Percentiles rank a stretch among this genome's conserved stretches.
Conservation (phyloP, 805 yeast species). For the Candida xyloterini region DNA sequence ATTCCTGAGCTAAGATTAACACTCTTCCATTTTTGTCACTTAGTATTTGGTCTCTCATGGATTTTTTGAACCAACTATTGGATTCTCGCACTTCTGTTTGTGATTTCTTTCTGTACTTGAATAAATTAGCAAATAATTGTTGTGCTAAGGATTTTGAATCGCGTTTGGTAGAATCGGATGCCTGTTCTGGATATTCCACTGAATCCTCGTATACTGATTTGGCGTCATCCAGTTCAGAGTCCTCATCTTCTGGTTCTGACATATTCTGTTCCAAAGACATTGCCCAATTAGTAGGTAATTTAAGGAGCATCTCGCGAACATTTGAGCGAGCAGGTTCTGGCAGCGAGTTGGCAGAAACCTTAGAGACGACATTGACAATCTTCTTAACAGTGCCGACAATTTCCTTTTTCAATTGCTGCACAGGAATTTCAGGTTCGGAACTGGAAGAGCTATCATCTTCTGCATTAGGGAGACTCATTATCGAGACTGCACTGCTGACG, state of each 20-base stretch:
- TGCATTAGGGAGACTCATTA: conserved; percentile 12
- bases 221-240: conserved; percentile 25
- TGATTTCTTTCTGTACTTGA: conserved; percentile 22
- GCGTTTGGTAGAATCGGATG: conserved; percentile 2
- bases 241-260: conserved; percentile 13
- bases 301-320: conserved; percentile 74
- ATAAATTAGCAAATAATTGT: conserved; percentile 28
- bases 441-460: conserved; percentile 7
- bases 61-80: conserved; percentile 26
- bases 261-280: conserved; percentile 28
- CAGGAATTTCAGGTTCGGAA: conserved; percentile 21
- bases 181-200: conserved; percentile 14
- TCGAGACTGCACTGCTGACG: conserved; percentile 19
- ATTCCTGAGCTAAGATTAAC: conserved; percentile 80
- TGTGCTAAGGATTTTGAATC: conserved; percentile 24
- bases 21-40: conserved; percentile 64
- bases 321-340: conserved; percentile 78
- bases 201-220: conserved; percentile 22
- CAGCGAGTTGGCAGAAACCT: conserved; percentile 71
- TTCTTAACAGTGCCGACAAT: conserved; percentile 86
- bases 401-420: conserved; percentile 66
- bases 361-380: conserved; percentile 80
- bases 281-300: conserved; percentile 75
- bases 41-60: conserved; percentile 28
- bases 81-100: conserved; percentile 4